Base-by-base conservation (phyloP, 78 protist species). In the Bigelowiella natans region DNA sequence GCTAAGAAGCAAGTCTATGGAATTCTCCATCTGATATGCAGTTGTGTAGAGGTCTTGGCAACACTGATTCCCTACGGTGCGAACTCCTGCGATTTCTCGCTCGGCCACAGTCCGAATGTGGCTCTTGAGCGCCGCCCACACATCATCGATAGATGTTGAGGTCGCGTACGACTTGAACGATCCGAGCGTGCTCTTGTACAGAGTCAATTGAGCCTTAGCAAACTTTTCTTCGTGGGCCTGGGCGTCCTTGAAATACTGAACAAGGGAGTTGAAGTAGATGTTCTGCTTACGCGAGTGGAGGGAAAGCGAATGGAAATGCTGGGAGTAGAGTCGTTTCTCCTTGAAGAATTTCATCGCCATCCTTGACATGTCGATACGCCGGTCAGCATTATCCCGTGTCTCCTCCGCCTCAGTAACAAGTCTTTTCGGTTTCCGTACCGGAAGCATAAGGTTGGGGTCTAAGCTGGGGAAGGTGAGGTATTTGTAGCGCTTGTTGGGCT, bases 251-350 rank as follows among this genome's bases (percentile, higher is more conserved):
- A 83, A 26, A 11, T 83, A 83, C 86, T 28, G 2, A 34, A 28
- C 29, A 28, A 83, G 11, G 29, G 28, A 3, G 38, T 28, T 7
- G 29, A 83, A 83, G 86, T 2, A 83, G 38, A 83, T 30, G 86
- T 83, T 28, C 29, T 83, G 86, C 11, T 28, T 7, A 34, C 29
- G 11, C 38, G 86, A 30, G 11, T 28, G 86, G 39, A 83, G 39
- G 26, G 39, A 2, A 63, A 39, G 39, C 1, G 90, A 88, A 37
- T 88, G 90, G 86, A 18, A 88, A 37, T 39, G 90, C 40, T 40
- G 90, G 39, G 38, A 2, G 82, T 36, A 88, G 85, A 88, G 37
- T 2, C 89, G 40, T 28, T 87, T 87, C 89, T 87, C 64, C 36
- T 7, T 28, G 38, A 31, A 87, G 89, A 87, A 87, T 31, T 87